Evolutionary conservation across 1,284 basidiomycete species (phyloP).

Genomic region (Cutaneotrichosporon spelunceum): DNA sequence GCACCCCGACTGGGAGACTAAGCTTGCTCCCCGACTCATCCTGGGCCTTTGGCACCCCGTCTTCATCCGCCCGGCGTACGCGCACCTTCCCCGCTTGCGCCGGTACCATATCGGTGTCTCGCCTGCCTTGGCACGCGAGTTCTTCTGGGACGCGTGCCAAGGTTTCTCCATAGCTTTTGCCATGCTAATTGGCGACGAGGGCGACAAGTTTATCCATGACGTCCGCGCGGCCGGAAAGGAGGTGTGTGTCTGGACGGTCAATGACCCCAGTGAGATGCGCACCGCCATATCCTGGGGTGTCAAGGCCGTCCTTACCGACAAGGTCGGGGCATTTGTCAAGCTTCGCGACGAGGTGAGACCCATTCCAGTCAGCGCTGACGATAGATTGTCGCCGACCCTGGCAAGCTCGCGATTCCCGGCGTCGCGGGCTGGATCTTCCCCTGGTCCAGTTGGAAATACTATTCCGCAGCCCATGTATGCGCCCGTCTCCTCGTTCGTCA

Average conservation of each 20-base stretch:
- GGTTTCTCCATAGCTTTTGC: slow-evolving; percentile 85
- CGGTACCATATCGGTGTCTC: slow-evolving; percentile 83
- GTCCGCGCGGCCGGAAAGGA: slow-evolving; percentile 79
- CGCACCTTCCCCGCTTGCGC: slow-evolving; percentile 67
- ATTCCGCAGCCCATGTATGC: slow-evolving; percentile 48
- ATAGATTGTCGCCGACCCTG: slow-evolving; percentile 37
- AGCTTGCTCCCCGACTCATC: slow-evolving; percentile 81
- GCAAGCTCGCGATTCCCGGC: slow-evolving; percentile 33
- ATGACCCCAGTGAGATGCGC: slow-evolving; percentile 87
- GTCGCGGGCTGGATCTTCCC: slow-evolving; percentile 40
- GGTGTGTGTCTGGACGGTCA: slow-evolving; percentile 96
- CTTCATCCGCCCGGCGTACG: slow-evolving; percentile 75
- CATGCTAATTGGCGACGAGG: slow-evolving; percentile 65
- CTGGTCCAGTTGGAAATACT: slow-evolving; percentile 50
- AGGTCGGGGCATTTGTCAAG: slow-evolving; percentile 41
- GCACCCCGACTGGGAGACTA: slow-evolving; percentile 72
- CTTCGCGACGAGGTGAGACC: slow-evolving; percentile 44
- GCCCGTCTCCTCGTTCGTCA: slow-evolving; percentile 22
- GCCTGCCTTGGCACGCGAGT: slow-evolving; percentile 67
- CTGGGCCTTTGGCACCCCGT: slow-evolving; percentile 88
- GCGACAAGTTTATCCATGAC: slow-evolving; percentile 67
- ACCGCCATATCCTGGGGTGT: slow-evolving; percentile 86
- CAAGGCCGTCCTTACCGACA: slow-evolving; percentile 86
- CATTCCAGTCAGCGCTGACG: neutral
- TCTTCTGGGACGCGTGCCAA: slow-evolving; percentile 89